Base-by-base conservation (phyloP, 1,139 yeast genomes). In the Lodderomyces parapsilosis region DNA sequence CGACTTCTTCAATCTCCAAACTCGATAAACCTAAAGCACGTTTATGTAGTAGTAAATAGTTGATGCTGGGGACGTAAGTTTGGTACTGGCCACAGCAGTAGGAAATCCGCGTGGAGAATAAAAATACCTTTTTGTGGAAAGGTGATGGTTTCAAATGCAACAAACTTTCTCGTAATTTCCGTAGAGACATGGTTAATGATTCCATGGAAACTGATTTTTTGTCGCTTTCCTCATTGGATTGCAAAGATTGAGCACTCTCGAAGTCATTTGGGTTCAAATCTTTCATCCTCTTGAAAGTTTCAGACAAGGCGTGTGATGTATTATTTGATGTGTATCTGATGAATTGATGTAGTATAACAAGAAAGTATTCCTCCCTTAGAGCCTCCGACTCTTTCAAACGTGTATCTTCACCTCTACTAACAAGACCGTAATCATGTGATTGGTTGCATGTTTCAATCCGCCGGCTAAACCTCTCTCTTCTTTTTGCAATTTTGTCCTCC, bases 351-450 rank as follows among this genome's bases (percentile, higher is more conserved):
- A 74, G 55, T 6, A 78, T 71, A 25, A 56, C 49, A 2, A 56
- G 55, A 51, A 74, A 80, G 46, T 62, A 74, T 25, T 51, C 58
- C 14, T 54, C 57, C 46, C 83, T 59, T 11, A 70, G 78, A 5
- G 49, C 44, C 11, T 58, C 58, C 50, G 75, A 76, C n/a, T 63
- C 52, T 48, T 76, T 81, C 22, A 81, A 60, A 35, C 77, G 56
- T 40, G 58, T 57, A 48, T 78, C 85, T 43, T 80, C 85, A 0
- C 86, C 86, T 42, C 86, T 62, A 49, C 86, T 80, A 1, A 78
- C 60, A 37, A 73, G 65, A 0, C 87, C 87, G 51, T 73, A 79
- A 5, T 45, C 40, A 13, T 39, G 19, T 2, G 33, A 9, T 30
- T 30, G 33, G n/a, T 15, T 30, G 5, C 9, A 2, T 23, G 33